Percentiles rank a stretch among this genome's conserved stretches.
phyloP scores from a whole-genome alignment of 1,284 basidiomycete species.

The Cronartium quercuum region DNA sequence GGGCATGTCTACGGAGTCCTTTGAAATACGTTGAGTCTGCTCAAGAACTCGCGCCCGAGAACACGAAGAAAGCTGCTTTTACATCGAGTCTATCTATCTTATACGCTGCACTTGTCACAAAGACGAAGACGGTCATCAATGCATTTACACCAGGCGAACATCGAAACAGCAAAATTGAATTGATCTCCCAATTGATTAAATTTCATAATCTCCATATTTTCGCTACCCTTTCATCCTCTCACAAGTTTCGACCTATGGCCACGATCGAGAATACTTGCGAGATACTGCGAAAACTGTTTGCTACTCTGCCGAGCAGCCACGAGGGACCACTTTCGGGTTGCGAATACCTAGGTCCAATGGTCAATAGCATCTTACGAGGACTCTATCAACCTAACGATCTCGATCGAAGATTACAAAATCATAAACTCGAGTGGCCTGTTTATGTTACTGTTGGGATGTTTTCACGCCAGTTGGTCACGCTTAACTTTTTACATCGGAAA shows the following conservation, averaged over 20 bases:
- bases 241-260: slow-evolving; percentile 8
- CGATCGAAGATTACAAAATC: neutral
- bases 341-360: slow-evolving; percentile 11
- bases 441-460: slow-evolving; percentile 24
- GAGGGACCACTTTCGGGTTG: neutral
- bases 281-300: neutral
- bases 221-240: slow-evolving; percentile 16
- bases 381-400: neutral
- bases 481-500: slow-evolving; percentile 3
- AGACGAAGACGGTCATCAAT: slow-evolving; percentile 8
- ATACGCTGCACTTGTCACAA: slow-evolving; percentile 13
- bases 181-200: slow-evolving; percentile 31
- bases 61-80: no score
- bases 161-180: neutral
- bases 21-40: slow-evolving; percentile 33
- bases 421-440: slow-evolving; percentile 12
- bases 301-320: neutral
- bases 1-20: slow-evolving; percentile 30
- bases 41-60: slow-evolving; percentile 2
- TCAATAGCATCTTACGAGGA: slow-evolving; percentile 12
- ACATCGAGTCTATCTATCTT: slow-evolving; percentile 1
- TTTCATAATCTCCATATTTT: slow-evolving; percentile 33
- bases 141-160: neutral
- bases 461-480: slow-evolving; percentile 8
- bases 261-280: slow-evolving; percentile 15